Evolutionary conservation across 75 land plant species (phyloP).

Genomic region (Picea sitchensis): DNA sequence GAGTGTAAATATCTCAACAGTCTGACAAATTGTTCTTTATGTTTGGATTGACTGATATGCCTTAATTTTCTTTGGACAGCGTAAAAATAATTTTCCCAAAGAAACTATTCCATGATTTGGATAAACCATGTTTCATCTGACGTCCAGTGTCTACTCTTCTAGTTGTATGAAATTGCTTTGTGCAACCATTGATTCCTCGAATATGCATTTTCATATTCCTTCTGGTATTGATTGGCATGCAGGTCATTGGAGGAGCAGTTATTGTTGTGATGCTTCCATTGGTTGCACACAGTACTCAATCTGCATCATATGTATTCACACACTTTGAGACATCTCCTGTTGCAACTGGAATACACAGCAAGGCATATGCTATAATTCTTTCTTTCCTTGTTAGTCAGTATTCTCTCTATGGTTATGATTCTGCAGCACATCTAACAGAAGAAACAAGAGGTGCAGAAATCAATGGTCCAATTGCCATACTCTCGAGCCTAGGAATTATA

Average conservation of each 20-base stretch:
- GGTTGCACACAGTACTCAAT: slow-evolving; percentile 61
- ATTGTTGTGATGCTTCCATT: slow-evolving; percentile 84
- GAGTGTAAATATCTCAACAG: neutral
- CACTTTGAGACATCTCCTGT: slow-evolving; percentile 50
- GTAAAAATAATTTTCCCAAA: neutral
- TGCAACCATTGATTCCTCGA: neutral
- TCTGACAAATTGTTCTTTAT: neutral
- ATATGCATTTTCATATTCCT: neutral
- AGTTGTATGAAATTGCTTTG: neutral
- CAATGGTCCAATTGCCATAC: slow-evolving; percentile 89
- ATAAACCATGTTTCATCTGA: too few relatives aligned
- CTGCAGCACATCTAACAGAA: slow-evolving; percentile 94
- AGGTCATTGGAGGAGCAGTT: slow-evolving; percentile 81
- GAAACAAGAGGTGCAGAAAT: slow-evolving; percentile 89
- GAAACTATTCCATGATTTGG: neutral
- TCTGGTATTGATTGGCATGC: slow-evolving; percentile 4
- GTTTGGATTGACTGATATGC: neutral
- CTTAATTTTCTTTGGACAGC: neutral
- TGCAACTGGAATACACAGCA: slow-evolving; percentile 62
- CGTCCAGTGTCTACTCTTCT: too few relatives aligned
- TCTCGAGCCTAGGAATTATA: slow-evolving; percentile 87
- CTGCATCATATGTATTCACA: slow-evolving; percentile 83
- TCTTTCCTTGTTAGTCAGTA: slow-evolving; percentile 86
- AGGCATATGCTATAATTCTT: slow-evolving; percentile 59
- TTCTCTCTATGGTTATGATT: slow-evolving; percentile 88